Conservation (phyloP, 2,329 filamentous ascomycete species). For the Moelleriella libera region DNA sequence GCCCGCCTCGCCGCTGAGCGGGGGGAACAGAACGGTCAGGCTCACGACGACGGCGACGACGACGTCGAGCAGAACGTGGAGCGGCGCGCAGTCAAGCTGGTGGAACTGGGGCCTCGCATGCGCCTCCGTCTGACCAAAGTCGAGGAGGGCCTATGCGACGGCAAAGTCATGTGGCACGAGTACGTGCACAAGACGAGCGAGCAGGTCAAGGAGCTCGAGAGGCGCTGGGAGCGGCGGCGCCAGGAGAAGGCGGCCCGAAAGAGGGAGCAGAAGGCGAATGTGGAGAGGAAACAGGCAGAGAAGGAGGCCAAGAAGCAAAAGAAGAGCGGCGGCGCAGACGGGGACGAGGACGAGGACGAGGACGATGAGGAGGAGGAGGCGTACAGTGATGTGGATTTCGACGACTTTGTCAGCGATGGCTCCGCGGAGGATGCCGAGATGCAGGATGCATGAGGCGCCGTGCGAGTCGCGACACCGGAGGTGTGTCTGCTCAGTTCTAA, state of each 20-base stretch:
- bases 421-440: constrained; percentile 31
- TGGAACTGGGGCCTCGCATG: constrained; percentile 86
- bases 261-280: constrained; percentile 75
- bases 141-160: constrained; percentile 80
- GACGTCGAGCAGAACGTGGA: constrained; percentile 66
- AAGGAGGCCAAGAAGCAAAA: constrained; percentile 26
- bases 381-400: constrained; percentile 29
- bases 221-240: constrained; percentile 64
- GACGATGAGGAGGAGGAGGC: constrained; percentile 28
- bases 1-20: constrained; percentile 25
- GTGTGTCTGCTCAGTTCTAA: constrained; percentile 6
- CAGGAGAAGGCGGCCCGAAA: constrained; percentile 72
- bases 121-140: constrained; percentile 84
- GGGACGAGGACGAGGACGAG: constrained; percentile 22
- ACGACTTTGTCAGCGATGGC: constrained; percentile 37
- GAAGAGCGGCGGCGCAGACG: constrained; percentile 16
- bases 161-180: constrained; percentile 96
- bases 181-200: constrained; percentile 73
- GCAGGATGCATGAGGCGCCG: constrained; percentile 19
- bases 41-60: constrained; percentile 28
- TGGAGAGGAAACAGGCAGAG: constrained; percentile 63
- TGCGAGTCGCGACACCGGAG: constrained; percentile 22
- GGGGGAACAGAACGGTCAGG: constrained; percentile 19
- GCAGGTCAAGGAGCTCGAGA: constrained; percentile 67
- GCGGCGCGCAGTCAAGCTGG: constrained; percentile 77